These are phyloP conservation scores for Ophiosphaerella korrae DNA, from an alignment of 2,329 filamentous ascomycete species.

Conservation along the genomic window DNA sequence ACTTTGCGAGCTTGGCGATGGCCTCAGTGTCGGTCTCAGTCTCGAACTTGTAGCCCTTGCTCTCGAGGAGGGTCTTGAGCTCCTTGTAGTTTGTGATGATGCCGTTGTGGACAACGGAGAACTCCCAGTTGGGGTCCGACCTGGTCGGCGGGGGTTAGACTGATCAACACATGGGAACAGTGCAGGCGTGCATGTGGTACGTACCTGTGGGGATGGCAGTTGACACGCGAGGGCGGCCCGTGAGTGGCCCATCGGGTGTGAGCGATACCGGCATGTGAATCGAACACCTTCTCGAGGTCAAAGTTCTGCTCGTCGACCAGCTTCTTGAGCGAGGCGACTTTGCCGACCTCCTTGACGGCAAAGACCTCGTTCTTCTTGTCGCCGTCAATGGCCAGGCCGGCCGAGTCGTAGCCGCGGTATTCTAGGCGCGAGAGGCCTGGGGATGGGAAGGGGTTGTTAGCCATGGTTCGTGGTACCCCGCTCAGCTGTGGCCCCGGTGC, in stretches of 20 bases:
- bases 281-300: conserved; percentile 90
- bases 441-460: conserved; percentile 25
- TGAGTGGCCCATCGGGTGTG: conserved; percentile 99
- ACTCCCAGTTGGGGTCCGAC: conserved; percentile 94
- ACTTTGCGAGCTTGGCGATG: conserved; percentile 98
- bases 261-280: conserved; percentile 97
- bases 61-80: conserved; percentile 86
- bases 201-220: conserved; percentile 98
- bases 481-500: conserved; percentile 5
- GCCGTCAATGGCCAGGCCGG: conserved; percentile 92
- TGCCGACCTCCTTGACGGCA: conserved; percentile 99
- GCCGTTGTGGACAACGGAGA: conserved; percentile 97
- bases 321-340: conserved; percentile 94
- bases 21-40: conserved; percentile 99
- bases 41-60: conserved; percentile 98
- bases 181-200: conserved; percentile 29
- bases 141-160: conserved; percentile 53
- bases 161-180: neutral
- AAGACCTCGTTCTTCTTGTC: conserved; percentile 99
- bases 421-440: conserved; percentile 91
- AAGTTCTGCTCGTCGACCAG: conserved; percentile 83
- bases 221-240: conserved; percentile 87
- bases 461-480: conserved; percentile 13
- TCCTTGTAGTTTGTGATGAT: conserved; percentile 99
- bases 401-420: conserved; percentile 98